These are phyloP conservation scores for Trypanosomatidae sp. DNA, from an alignment of 208 protist genomes.

Conservation along the genomic window DNA sequence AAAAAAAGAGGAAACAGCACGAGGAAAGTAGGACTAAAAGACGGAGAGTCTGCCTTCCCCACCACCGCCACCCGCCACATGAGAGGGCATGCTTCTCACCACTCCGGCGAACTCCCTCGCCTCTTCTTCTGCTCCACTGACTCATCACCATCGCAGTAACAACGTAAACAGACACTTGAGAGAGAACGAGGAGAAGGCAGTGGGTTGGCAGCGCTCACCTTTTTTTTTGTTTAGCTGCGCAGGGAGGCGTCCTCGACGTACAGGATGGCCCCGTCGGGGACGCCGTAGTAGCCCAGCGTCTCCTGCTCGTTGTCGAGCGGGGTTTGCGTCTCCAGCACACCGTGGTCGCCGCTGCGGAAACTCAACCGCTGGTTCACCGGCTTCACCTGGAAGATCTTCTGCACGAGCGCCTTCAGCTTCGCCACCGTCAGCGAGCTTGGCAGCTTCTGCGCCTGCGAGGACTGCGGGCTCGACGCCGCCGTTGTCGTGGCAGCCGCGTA, in stretches of 20 bases:
- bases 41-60: too few relatives aligned
- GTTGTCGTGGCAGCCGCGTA: slow-evolving; percentile 23
- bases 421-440: slow-evolving; percentile 77
- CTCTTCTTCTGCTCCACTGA: too few relatives aligned
- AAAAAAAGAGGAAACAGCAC: too few relatives aligned
- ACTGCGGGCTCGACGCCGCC: not conserved
- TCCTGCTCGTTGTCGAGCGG: slow-evolving; percentile 70
- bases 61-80: too few relatives aligned
- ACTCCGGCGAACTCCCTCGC: too few relatives aligned
- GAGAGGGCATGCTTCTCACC: too few relatives aligned
- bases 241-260: slow-evolving; percentile 70
- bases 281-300: slow-evolving; percentile 76
- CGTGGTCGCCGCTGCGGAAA: slow-evolving; percentile 64
- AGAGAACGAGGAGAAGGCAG: too few relatives aligned
- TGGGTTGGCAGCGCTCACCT: too few relatives aligned
- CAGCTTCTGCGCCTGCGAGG: slow-evolving; percentile 36
- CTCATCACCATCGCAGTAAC: too few relatives aligned
- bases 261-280: slow-evolving; percentile 65
- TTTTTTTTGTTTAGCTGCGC: not conserved
- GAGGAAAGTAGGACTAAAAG: too few relatives aligned
- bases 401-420: slow-evolving; percentile 79
- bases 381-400: slow-evolving; percentile 65
- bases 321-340: slow-evolving; percentile 52
- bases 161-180: too few relatives aligned
- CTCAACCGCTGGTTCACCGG: slow-evolving; percentile 59